Percentiles rank a stretch among this genome's conserved stretches.
Conservation (phyloP, 179 eudicot genomes). For the Silene coronaria region DNA sequence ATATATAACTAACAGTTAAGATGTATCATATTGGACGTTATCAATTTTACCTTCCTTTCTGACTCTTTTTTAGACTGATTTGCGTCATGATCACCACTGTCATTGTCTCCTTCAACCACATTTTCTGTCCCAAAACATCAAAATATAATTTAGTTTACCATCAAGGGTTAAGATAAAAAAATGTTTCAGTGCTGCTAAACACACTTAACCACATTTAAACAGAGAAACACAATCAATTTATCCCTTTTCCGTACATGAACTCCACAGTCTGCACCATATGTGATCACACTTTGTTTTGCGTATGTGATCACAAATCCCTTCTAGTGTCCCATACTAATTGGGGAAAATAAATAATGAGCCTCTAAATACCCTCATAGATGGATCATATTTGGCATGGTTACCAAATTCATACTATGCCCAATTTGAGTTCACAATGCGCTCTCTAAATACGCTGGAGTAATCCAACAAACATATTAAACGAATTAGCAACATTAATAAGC, state of each 20-base stretch:
- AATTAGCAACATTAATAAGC: no score
- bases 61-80: conserved; percentile 42
- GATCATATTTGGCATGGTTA: neutral
- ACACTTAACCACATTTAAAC: neutral
- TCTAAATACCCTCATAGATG: neutral
- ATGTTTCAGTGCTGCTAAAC: neutral
- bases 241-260: neutral
- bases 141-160: neutral
- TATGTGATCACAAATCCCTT: neutral
- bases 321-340: neutral
- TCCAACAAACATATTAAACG: no score
- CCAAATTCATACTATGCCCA: no score
- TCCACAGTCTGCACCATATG: neutral
- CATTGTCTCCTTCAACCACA: conserved; percentile 37
- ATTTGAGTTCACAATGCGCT: no score
- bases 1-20: neutral
- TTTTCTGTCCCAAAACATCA: conserved; percentile 37
- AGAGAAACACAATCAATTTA: neutral
- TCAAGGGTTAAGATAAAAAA: neutral
- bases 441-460: no score
- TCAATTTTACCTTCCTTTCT: conserved; percentile 55
- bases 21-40: neutral
- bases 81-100: conserved; percentile 40
- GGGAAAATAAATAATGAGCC: neutral
- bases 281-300: neutral